A percentile compares a stretch with the other conserved stretches of the same genome.
Conservation (phyloP, 2,329 filamentous ascomycete genomes). For the Trichoderma polysporum region DNA sequence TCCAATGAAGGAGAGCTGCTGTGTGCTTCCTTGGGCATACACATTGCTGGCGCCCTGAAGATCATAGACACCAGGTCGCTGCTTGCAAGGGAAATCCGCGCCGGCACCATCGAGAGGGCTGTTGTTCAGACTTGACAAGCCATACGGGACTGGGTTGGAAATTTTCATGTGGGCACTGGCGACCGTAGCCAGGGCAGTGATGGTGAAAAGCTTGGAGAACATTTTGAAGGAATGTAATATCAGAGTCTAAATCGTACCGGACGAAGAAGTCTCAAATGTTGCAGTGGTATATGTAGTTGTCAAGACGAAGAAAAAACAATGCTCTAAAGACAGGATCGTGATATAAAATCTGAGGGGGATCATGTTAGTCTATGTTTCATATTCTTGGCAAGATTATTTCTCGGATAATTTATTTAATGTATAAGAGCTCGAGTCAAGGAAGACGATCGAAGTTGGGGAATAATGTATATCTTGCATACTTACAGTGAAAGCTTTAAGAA, state of each 20-base stretch:
- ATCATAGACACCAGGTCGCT: constrained; percentile 46
- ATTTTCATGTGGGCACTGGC: constrained; percentile 77
- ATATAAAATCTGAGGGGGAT: neutral
- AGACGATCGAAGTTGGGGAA: neutral
- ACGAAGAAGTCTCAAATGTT: constrained; percentile 29
- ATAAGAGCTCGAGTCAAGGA: neutral
- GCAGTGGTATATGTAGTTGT: constrained; percentile 31
- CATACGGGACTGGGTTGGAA: constrained; percentile 64
- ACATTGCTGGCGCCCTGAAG: constrained; percentile 52
- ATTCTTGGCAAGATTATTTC: neutral
- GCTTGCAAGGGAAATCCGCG: constrained; percentile 81
- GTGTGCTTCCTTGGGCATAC: constrained; percentile 49
- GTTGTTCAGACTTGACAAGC: constrained; percentile 48
- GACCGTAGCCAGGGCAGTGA: constrained; percentile 57
- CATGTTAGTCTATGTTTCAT: neutral
- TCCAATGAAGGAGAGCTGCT: constrained; percentile 64
- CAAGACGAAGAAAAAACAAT: constrained; percentile 24
- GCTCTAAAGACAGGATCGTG: constrained; percentile 1
- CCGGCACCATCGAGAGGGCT: constrained; percentile 61
- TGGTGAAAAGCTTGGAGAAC: constrained; percentile 50
- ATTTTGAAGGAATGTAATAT: constrained; percentile 43
- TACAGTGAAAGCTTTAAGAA: constrained; percentile 15
- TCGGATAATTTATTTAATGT: neutral
- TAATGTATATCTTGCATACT: neutral
- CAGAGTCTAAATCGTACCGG: constrained; percentile 31